These are phyloP conservation scores for Taxawa tesnikishii DNA, from an alignment of 2,329 filamentous ascomycete species.

Conservation along the genomic window DNA sequence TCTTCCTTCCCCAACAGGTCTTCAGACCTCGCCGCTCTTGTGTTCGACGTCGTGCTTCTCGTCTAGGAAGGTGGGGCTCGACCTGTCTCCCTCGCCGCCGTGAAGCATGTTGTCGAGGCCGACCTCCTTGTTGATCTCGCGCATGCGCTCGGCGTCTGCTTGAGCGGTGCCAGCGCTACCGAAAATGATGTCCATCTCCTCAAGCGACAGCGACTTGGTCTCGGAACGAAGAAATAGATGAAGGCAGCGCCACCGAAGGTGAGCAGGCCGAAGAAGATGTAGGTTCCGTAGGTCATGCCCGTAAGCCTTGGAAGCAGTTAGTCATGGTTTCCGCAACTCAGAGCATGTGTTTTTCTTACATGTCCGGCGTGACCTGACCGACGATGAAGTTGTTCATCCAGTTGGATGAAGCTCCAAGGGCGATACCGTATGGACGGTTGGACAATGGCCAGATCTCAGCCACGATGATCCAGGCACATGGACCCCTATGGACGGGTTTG, in stretches of 20 bases:
- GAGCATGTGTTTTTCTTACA: too few relatives aligned
- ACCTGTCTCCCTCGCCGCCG: not conserved
- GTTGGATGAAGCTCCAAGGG: conserved; percentile 45
- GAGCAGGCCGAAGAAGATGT: conserved; percentile 57
- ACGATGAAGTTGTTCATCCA: conserved; percentile 22
- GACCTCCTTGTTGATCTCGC: conserved; percentile 5
- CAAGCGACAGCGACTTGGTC: conserved; percentile 39
- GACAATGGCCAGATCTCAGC: conserved; percentile 64
- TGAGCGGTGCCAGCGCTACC: conserved; percentile 12
- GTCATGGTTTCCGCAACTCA: too few relatives aligned
- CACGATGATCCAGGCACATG: conserved; percentile 37
- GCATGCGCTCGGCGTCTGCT: conserved; percentile 6
- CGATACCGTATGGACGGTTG: conserved; percentile 57
- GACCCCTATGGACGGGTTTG: too few relatives aligned
- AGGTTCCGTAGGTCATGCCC: conserved; percentile 55
- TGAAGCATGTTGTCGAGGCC: conserved; percentile 1
- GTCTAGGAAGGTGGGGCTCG: not conserved
- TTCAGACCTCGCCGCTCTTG: conserved; percentile 1
- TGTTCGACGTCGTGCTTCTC: not conserved
- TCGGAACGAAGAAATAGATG: conserved; percentile 41
- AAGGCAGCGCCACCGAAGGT: conserved; percentile 49
- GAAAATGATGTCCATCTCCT: conserved; percentile 23
- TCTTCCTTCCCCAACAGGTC: too few relatives aligned
- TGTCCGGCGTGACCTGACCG: not conserved
- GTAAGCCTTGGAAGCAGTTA: too few relatives aligned